These are phyloP conservation scores for Annona squamosa DNA, from an alignment of 164 flowering plant genomes.

Conservation along the genomic window DNA sequence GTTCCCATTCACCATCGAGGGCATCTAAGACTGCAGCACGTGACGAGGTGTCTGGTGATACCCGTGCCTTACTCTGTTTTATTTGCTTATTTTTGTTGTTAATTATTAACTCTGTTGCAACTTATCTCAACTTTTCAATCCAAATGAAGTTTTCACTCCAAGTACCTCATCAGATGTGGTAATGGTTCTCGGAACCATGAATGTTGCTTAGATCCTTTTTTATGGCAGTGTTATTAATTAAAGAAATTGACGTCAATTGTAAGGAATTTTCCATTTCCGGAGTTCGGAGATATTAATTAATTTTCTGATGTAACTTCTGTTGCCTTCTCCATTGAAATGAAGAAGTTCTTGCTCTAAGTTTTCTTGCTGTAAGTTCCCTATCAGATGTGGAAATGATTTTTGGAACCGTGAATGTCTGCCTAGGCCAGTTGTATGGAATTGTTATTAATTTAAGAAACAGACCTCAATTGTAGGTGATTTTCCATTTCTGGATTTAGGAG, in stretches of 20 bases:
- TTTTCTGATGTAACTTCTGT: not conserved
- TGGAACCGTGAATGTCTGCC: not conserved
- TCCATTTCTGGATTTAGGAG: not conserved
- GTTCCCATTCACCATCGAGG: conserved; percentile 48
- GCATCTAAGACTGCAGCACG: conserved; percentile 33
- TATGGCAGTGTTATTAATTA: not conserved
- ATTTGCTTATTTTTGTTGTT: not conserved
- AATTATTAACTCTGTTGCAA: not conserved
- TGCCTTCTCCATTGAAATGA: too few species aligned
- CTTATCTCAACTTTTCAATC: too few species aligned
- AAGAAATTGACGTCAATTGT: not conserved
- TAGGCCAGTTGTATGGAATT: not conserved
- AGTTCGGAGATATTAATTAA: not conserved
- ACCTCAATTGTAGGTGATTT: not conserved
- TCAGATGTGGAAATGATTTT: not conserved
- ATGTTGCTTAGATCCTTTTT: not conserved
- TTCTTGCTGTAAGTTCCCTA: too few species aligned
- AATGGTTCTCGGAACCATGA: not conserved
- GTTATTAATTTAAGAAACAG: not conserved
- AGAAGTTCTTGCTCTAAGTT: too few species aligned
- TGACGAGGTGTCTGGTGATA: conserved; percentile 71
- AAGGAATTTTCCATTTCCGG: not conserved
- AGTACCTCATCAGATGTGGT: not conserved
- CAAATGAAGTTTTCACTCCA: too few species aligned
- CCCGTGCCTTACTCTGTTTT: conserved; percentile 13